Evolutionary conservation across 2,329 filamentous ascomycete genomes (phyloP).

Genomic region (Xylariaceae sp.): DNA sequence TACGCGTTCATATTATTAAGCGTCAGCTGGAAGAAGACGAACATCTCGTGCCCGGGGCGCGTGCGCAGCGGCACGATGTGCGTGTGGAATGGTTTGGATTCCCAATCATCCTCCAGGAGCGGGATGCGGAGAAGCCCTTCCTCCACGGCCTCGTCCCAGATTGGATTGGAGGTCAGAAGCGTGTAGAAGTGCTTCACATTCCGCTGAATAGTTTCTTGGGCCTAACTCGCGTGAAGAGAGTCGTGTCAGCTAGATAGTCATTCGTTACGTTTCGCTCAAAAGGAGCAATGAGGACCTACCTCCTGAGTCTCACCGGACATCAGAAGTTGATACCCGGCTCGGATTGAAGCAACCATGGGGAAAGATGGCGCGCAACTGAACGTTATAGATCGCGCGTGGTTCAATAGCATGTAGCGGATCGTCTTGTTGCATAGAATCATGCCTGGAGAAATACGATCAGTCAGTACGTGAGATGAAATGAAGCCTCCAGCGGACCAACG

Average conservation of each 20-base stretch:
- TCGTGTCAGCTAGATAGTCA: too few species aligned
- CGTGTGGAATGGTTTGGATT: constrained; percentile 21
- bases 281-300: constrained; percentile 1
- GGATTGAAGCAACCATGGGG: constrained; percentile 39
- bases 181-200: constrained; percentile 29
- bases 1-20: constrained; percentile 19
- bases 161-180: constrained; percentile 22
- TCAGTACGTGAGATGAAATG: background rate
- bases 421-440: constrained; percentile 22
- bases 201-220: constrained; percentile 22
- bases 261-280: too few species aligned
- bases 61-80: constrained; percentile 33
- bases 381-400: constrained; percentile 36
- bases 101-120: constrained; percentile 25
- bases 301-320: constrained; percentile 34
- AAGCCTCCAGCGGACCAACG: too few species aligned
- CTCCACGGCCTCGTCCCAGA: constrained; percentile 26
- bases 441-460: constrained; percentile 14
- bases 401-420: constrained; percentile 11
- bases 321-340: constrained; percentile 30
- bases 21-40: constrained; percentile 27
- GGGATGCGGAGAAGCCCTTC: constrained; percentile 31
- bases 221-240: background rate
- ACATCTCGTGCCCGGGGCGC: constrained; percentile 21
- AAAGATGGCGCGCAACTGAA: constrained; percentile 41